Evolutionary conservation across 306 rosid genomes (phyloP).

Genomic region (Neltuma alba): DNA sequence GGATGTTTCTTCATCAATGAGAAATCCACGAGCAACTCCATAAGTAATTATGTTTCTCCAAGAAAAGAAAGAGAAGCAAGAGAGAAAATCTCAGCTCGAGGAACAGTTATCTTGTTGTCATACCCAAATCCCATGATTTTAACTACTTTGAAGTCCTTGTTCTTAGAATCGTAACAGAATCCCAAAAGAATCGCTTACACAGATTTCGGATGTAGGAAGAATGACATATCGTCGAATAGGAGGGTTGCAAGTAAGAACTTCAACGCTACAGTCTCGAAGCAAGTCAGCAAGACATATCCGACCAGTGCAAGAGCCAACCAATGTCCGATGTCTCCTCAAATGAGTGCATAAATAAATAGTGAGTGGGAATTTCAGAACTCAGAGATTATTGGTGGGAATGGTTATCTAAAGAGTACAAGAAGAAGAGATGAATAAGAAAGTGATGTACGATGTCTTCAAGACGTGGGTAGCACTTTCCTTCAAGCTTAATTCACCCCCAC

Average conservation of each 20-base stretch:
- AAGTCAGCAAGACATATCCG: background rate
- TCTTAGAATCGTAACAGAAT: background rate
- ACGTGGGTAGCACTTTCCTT: too few relatives aligned
- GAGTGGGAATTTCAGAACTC: background rate
- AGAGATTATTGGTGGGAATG: too few relatives aligned
- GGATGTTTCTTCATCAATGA: background rate
- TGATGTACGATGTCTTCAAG: too few relatives aligned
- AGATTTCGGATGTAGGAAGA: background rate
- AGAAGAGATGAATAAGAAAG: too few relatives aligned
- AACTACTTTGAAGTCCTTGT: background rate
- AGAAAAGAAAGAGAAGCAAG: background rate
- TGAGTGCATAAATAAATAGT: too few relatives aligned
- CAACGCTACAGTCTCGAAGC: rapidly evolving
- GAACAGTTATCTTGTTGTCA: too few relatives aligned
- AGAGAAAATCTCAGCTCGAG: background rate
- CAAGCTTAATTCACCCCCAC: too few relatives aligned
- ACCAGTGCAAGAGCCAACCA: constrained; percentile 3
- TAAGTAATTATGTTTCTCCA: background rate
- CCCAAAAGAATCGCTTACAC: background rate
- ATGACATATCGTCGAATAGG: background rate
- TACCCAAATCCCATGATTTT: background rate
- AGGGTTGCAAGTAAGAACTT: background rate
- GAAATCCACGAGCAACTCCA: too few relatives aligned
- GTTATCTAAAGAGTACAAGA: too few relatives aligned
- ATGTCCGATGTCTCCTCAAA: background rate